Percentiles rank a stretch among this genome's conserved stretches.
These are phyloP conservation scores for Saccharum hybrid DNA, from an alignment of 202 grass and related monocot genomes.

Conservation along the genomic window DNA sequence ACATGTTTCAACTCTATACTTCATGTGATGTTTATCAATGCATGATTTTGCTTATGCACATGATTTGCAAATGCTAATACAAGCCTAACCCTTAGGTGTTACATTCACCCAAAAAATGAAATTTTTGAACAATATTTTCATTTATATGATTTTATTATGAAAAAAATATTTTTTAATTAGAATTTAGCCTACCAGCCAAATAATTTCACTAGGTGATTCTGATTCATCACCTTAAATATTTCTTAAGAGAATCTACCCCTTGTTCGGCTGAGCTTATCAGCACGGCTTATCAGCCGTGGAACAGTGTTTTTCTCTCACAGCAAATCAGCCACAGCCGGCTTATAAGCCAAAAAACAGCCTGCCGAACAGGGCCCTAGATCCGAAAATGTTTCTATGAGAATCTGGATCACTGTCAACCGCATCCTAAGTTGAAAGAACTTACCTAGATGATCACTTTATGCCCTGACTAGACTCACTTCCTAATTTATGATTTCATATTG, in stretches of 20 bases:
- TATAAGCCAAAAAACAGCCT: no score
- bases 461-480: neutral
- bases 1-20: no score
- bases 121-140: neutral
- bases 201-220: neutral
- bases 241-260: neutral
- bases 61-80: no score
- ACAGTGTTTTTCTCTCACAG: no score
- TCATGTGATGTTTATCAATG: no score
- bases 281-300: no score
- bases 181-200: neutral
- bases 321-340: no score
- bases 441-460: neutral
- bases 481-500: neutral
- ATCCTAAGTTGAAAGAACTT: neutral
- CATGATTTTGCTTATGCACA: no score
- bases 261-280: no score
- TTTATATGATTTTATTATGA: neutral
- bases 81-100: no score
- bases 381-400: neutral
- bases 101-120: neutral
- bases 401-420: neutral
- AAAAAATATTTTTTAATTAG: no score
- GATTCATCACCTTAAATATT: neutral
- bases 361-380: no score